phyloP scores from a whole-genome alignment of 2,329 filamentous ascomycete genomes.

The Clonostachys chloroleuca region DNA sequence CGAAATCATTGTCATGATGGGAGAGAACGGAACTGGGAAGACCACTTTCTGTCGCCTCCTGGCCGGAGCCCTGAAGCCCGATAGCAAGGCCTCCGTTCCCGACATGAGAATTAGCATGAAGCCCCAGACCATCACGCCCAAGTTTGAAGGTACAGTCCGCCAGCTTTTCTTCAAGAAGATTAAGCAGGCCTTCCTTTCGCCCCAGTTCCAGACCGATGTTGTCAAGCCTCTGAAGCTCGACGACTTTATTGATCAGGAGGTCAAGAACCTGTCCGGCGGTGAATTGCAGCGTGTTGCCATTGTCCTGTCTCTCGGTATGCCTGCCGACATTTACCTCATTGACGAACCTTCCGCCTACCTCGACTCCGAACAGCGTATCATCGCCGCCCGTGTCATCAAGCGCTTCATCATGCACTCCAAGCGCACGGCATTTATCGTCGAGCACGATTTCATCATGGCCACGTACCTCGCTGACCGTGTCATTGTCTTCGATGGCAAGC shows the following conservation, averaged over 20 bases:
- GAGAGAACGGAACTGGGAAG: constrained; percentile 98
- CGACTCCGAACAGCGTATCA: constrained; percentile 98
- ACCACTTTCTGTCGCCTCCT: constrained; percentile 98
- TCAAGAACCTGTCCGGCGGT: constrained; percentile 98
- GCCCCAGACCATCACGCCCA: constrained; percentile 98
- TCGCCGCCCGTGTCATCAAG: constrained; percentile 96
- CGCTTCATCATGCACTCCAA: constrained; percentile 99
- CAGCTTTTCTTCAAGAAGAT: constrained; percentile 99
- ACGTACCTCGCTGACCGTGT: constrained; percentile 80
- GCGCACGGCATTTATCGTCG: constrained; percentile 98
- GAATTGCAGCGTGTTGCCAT: constrained; percentile 99
- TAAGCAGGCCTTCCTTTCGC: constrained; percentile 91
- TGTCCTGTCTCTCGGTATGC: constrained; percentile 90
- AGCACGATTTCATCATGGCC: constrained; percentile 99
- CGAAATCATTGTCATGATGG: constrained; percentile 99
- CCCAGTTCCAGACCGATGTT: constrained; percentile 98
- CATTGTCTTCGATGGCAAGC: constrained; percentile 96
- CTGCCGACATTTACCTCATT: constrained; percentile 97
- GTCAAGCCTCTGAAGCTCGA: constrained; percentile 99
- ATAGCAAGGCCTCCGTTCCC: constrained; percentile 72
- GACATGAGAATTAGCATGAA: constrained; percentile 99
- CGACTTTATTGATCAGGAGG: constrained; percentile 99
- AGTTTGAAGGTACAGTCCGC: constrained; percentile 94
- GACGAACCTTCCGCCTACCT: constrained; percentile 97
- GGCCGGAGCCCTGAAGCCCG: constrained; percentile 89